These are phyloP conservation scores for Hansfordia pulvinata DNA, from an alignment of 2,329 filamentous ascomycete species.

Conservation along the genomic window DNA sequence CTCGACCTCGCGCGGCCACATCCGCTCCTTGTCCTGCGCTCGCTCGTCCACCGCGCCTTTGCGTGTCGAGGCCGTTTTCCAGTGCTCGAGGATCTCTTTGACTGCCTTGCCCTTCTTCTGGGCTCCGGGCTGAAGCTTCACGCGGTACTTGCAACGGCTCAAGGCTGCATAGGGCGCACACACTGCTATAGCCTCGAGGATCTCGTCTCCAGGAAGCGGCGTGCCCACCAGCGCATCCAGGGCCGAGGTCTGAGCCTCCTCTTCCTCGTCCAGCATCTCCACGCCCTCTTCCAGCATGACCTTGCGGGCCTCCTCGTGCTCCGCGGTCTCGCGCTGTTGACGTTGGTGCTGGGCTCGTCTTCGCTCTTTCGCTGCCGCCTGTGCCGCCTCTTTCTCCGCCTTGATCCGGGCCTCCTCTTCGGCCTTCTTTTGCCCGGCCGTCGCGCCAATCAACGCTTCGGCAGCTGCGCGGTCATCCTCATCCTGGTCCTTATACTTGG, in stretches of 20 bases:
- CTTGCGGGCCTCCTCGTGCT: constrained; percentile 58
- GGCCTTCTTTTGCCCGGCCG: constrained; percentile 50
- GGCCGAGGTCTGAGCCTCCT: constrained; percentile 35
- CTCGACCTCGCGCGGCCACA: constrained; percentile 81
- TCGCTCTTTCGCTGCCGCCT: constrained; percentile 58
- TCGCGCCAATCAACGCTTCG: constrained; percentile 74
- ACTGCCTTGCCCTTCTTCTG: constrained; percentile 92
- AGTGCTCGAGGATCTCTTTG: constrained; percentile 74
- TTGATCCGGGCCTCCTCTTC: constrained; percentile 57
- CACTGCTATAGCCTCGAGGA: constrained; percentile 51
- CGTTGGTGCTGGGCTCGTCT: constrained; percentile 69
- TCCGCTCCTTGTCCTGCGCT: constrained; percentile 51
- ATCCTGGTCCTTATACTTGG: constrained; percentile 88
- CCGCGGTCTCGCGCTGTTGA: constrained; percentile 60
- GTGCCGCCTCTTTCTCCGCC: constrained; percentile 56
- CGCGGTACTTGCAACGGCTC: constrained; percentile 75
- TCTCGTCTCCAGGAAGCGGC: constrained; percentile 70
- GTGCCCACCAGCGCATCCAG: constrained; percentile 66
- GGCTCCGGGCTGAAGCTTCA: constrained; percentile 80
- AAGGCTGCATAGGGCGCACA: constrained; percentile 54
- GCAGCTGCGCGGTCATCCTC: constrained; percentile 81
- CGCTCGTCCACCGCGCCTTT: constrained; percentile 49
- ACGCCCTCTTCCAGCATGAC: constrained; percentile 44
- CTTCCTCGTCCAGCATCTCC: constrained; percentile 46
- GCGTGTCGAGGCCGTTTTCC: constrained; percentile 51